phyloP scores from a whole-genome alignment of 2,329 filamentous ascomycete species.

The Paradendryphiella salina region DNA sequence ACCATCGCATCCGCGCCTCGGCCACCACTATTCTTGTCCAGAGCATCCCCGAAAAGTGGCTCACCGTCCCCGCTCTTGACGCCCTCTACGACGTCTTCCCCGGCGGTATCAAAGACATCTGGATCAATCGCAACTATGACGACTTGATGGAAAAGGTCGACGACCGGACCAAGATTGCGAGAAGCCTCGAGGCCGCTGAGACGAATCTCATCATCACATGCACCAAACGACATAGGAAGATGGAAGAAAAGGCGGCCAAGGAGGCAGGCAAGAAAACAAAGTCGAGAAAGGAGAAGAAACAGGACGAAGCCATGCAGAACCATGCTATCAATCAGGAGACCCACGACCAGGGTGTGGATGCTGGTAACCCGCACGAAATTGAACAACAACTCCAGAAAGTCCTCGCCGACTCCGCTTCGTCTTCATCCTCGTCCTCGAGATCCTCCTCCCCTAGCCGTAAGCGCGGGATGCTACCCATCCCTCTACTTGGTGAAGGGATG shows the following conservation, averaged over 20 bases:
- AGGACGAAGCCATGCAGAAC: constrained; percentile 66
- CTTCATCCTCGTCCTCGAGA: constrained; percentile 40
- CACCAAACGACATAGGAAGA: constrained; percentile 77
- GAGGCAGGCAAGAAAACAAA: constrained; percentile 60
- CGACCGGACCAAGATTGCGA: constrained; percentile 70
- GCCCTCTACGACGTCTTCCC: constrained; percentile 95
- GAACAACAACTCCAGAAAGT: constrained; percentile 55
- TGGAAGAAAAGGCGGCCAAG: constrained; percentile 66
- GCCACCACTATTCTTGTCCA: constrained; percentile 94
- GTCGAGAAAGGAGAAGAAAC: constrained; percentile 57
- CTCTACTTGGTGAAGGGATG: constrained; percentile 53
- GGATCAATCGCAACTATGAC: constrained; percentile 91
- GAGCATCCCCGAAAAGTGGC: constrained; percentile 88
- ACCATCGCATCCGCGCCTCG: constrained; percentile 89
- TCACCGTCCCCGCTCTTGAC: constrained; percentile 76
- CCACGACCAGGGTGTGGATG: constrained; percentile 56
- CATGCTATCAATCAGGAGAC: constrained; percentile 57
- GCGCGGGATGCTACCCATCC: constrained; percentile 46
- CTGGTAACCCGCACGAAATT: constrained; percentile 61
- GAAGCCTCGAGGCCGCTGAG: constrained; percentile 76
- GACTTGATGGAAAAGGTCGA: constrained; percentile 82
- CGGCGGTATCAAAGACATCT: constrained; percentile 91
- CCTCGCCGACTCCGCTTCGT: constrained; percentile 43
- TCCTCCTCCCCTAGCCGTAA: constrained; percentile 43
- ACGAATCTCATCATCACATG: constrained; percentile 80